These are phyloP conservation scores for Malassezia brasiliensis DNA, from an alignment of 1,284 basidiomycete genomes.

Conservation along the genomic window DNA sequence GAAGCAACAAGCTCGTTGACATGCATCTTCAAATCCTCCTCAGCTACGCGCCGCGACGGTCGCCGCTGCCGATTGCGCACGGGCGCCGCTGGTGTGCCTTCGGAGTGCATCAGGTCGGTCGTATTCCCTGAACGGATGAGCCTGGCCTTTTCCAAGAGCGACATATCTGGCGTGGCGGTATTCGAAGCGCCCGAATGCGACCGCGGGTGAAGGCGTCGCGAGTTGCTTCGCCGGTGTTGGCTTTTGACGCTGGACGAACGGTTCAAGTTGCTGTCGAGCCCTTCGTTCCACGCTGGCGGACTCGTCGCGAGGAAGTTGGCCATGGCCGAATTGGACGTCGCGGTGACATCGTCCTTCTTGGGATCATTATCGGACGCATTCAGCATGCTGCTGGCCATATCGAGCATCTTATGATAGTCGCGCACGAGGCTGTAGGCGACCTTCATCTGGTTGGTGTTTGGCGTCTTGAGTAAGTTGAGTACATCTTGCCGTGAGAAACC, in stretches of 20 bases:
- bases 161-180: background rate
- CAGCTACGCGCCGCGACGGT: conserved; percentile 1
- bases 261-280: conserved; percentile 42
- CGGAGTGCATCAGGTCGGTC: conserved; percentile 14
- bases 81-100: background rate
- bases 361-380: conserved; percentile 16
- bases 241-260: conserved; percentile 29
- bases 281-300: conserved; percentile 53
- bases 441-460: conserved; percentile 88
- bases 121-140: conserved; percentile 12
- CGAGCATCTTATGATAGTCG: conserved; percentile 76
- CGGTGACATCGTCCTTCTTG: conserved; percentile 31
- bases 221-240: background rate
- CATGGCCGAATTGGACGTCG: conserved; percentile 37
- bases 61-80: conserved; percentile 2
- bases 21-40: conserved; percentile 9
- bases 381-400: conserved; percentile 51
- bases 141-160: background rate
- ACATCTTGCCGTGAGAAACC: conserved; percentile 73
- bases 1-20: conserved; percentile 21
- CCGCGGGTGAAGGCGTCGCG: background rate
- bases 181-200: background rate
- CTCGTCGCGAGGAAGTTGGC: conserved; percentile 52
- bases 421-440: conserved; percentile 88
- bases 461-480: conserved; percentile 68